Evolutionary conservation across 108 stramenopile species (phyloP).

Genomic region (Cyclotella choctawhatcheeana): DNA sequence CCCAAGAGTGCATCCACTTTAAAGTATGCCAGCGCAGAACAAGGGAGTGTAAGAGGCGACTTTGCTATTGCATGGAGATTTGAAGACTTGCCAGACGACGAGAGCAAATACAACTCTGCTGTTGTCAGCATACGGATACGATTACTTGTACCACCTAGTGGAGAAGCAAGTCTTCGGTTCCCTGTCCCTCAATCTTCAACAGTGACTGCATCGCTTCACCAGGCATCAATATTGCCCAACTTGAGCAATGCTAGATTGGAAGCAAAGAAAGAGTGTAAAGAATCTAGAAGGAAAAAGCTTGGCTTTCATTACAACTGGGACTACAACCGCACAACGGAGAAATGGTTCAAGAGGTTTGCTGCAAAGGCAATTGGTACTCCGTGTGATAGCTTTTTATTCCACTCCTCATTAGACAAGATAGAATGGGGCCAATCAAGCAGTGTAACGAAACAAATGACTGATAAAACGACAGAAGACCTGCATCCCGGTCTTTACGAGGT

Average conservation of each 20-base stretch:
- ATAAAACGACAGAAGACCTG: not conserved
- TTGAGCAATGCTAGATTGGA: not conserved
- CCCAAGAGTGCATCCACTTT: conserved; percentile 32
- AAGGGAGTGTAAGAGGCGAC: conserved; percentile 32
- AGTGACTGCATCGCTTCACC: conserved; percentile 8
- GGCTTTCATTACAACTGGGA: conserved; percentile 46
- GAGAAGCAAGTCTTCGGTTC: conserved; percentile 25
- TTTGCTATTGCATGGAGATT: conserved; percentile 50
- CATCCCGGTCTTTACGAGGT: conserved; percentile 23
- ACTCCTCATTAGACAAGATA: not conserved
- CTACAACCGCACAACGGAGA: conserved; percentile 21
- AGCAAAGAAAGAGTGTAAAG: conserved; percentile 21
- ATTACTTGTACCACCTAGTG: conserved; percentile 32
- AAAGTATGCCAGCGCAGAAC: conserved; percentile 34
- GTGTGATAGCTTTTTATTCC: conserved; percentile 22
- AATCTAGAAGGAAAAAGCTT: conserved; percentile 16
- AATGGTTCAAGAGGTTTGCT: conserved; percentile 27
- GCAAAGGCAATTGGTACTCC: conserved; percentile 40
- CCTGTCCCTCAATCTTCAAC: conserved; percentile 20
- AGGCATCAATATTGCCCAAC: conserved; percentile 11
- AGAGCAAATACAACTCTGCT: conserved; percentile 26
- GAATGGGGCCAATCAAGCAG: not conserved
- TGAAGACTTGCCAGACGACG: conserved; percentile 30
- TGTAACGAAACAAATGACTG: not conserved
- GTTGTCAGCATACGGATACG: conserved; percentile 33